phyloP scores from a whole-genome alignment of 805 yeast species.

The Peterozyma xylosa region DNA sequence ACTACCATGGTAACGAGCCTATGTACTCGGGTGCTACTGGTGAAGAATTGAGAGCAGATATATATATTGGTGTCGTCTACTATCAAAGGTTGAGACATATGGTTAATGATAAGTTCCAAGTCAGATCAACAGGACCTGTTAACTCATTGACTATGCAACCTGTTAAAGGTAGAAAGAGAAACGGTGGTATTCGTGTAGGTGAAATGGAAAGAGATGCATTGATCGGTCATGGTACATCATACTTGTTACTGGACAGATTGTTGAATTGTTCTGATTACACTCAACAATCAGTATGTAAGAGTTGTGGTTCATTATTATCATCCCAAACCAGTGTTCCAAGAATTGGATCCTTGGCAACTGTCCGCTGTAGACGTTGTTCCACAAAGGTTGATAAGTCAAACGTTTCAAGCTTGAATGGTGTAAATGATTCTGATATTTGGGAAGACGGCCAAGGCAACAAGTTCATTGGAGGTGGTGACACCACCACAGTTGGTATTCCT shows the following conservation, averaged over 20 bases:
- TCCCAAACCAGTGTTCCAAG: slow-evolving; percentile 90
- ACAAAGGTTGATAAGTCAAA: slow-evolving; percentile 49
- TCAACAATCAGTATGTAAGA: slow-evolving; percentile 81
- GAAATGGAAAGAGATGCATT: slow-evolving; percentile 99
- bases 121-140: slow-evolving; percentile 97
- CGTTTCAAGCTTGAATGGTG: slow-evolving; percentile 24
- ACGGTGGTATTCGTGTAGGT: slow-evolving; percentile 99
- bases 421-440: slow-evolving; percentile 77
- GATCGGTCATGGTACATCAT: slow-evolving; percentile 97
- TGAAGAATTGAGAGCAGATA: slow-evolving; percentile 93
- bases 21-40: slow-evolving; percentile 99
- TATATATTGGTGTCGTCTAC: slow-evolving; percentile 93
- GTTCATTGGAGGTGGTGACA: slow-evolving; percentile 85
- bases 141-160: slow-evolving; percentile 98
- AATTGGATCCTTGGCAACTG: slow-evolving; percentile 70
- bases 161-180: slow-evolving; percentile 96
- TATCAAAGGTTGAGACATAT: slow-evolving; percentile 98
- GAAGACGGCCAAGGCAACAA: slow-evolving; percentile 94
- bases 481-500: slow-evolving; percentile 95
- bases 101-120: slow-evolving; percentile 99
- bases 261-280: slow-evolving; percentile 94
- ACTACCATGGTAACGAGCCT: slow-evolving; percentile 97
- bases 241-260: slow-evolving; percentile 87
- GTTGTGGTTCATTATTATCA: slow-evolving; percentile 87
- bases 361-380: slow-evolving; percentile 91